These are phyloP conservation scores for Nothophoma quercina DNA, from an alignment of 2,329 filamentous ascomycete genomes.

Conservation along the genomic window DNA sequence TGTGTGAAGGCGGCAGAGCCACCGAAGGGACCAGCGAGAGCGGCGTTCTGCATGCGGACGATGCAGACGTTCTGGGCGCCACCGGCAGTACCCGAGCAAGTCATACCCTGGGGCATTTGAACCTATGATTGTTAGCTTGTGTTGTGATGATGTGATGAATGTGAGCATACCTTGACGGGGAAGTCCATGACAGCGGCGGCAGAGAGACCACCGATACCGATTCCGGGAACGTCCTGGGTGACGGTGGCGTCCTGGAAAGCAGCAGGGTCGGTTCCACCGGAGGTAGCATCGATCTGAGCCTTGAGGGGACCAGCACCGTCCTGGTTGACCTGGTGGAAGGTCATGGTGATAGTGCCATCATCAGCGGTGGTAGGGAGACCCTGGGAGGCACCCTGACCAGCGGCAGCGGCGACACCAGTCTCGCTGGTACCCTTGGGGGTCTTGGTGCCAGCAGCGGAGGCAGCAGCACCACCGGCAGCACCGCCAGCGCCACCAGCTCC, in stretches of 20 bases:
- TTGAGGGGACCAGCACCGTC: slow-evolving; percentile 71
- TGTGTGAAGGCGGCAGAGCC: slow-evolving; percentile 72
- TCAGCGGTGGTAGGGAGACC: slow-evolving; percentile 69
- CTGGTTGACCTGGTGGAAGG: slow-evolving; percentile 75
- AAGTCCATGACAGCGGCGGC: slow-evolving; percentile 69
- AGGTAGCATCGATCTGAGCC: slow-evolving; percentile 68
- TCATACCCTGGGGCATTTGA: slow-evolving; percentile 73
- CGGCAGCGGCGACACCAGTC: slow-evolving; percentile 61
- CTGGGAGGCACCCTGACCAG: slow-evolving; percentile 61
- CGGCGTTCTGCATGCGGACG: slow-evolving; percentile 68
- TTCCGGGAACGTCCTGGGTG: slow-evolving; percentile 67
- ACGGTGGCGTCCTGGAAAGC: slow-evolving; percentile 69
- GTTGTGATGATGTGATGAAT: background rate
- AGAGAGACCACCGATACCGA: slow-evolving; percentile 65
- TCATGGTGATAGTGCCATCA: slow-evolving; percentile 68
- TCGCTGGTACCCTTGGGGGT: slow-evolving; percentile 58
- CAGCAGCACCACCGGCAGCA: slow-evolving; percentile 37
- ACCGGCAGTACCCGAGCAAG: slow-evolving; percentile 66
- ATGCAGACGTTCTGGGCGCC: slow-evolving; percentile 70
- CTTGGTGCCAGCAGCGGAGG: slow-evolving; percentile 54
- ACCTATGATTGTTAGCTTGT: slow-evolving; percentile 46
- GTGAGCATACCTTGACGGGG: slow-evolving; percentile 57
- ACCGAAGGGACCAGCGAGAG: slow-evolving; percentile 71
- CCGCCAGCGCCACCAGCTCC: slow-evolving; percentile 18
- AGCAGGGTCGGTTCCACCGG: slow-evolving; percentile 65